Percentiles rank a stretch among this genome's conserved stretches.
These are phyloP conservation scores for Tillandsia leiboldiana DNA, from an alignment of 176 grass and related monocot genomes.

Conservation along the genomic window DNA sequence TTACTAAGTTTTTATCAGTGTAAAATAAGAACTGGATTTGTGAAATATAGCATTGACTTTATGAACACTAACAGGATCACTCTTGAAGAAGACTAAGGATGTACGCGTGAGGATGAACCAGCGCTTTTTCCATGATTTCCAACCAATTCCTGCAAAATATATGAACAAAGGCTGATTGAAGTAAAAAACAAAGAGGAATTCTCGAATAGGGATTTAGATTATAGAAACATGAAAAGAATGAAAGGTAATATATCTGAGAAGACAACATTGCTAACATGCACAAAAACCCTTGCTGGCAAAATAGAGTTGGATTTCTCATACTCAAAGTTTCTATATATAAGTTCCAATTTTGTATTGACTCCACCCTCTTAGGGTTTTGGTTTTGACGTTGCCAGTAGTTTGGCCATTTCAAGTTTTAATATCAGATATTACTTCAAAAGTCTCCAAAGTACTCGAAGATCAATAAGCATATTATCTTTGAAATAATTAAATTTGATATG, in stretches of 20 bases:
- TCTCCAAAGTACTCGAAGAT: too few species aligned
- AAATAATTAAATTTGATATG: too few species aligned
- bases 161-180: conserved; percentile 3
- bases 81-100: conserved; percentile 98
- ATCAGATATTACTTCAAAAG: too few species aligned
- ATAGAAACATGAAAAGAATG: background rate
- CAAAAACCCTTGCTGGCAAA: too few species aligned
- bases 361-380: too few species aligned
- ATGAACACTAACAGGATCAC: conserved; percentile 75
- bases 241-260: background rate
- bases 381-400: too few species aligned
- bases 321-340: too few species aligned
- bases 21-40: background rate
- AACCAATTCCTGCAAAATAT: conserved; percentile 75
- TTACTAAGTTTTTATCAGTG: background rate
- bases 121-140: conserved; percentile 99
- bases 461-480: too few species aligned
- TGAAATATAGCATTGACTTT: conserved; percentile 4
- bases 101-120: conserved; percentile 99
- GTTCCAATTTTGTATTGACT: too few species aligned
- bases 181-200: background rate
- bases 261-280: background rate
- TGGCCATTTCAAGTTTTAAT: too few species aligned
- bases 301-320: too few species aligned
- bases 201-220: background rate